Evolutionary conservation across 257 asterid species (phyloP).

Genomic region (Prunella vulgaris): DNA sequence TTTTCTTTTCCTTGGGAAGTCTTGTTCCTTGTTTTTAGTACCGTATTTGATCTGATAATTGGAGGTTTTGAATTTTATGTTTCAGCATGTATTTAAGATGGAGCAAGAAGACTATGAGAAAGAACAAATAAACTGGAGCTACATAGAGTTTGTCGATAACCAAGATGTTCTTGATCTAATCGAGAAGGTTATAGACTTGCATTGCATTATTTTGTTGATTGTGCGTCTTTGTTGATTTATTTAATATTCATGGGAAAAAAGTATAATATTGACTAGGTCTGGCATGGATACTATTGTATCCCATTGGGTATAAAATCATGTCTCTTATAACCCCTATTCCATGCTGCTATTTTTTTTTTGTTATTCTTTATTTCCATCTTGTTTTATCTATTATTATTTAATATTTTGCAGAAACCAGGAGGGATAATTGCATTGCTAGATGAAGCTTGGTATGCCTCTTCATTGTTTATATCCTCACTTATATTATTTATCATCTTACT

Average conservation of each 20-base stretch:
- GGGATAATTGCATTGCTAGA: constrained; percentile 96
- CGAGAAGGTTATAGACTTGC: constrained; percentile 66
- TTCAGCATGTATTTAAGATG: constrained; percentile 99
- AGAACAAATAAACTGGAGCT: constrained; percentile 97
- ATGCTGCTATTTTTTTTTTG: not conserved
- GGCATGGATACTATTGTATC: constrained; percentile 4
- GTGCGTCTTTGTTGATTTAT: constrained; percentile 3
- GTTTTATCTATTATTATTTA: not conserved
- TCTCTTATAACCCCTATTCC: constrained; percentile 4
- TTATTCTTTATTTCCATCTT: not conserved
- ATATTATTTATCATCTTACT: constrained; percentile 1
- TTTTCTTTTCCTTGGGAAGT: constrained; percentile 12
- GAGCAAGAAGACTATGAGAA: constrained; percentile 99
- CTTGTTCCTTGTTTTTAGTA: constrained; percentile 15
- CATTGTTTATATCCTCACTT: constrained; percentile 10
- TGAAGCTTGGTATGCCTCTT: constrained; percentile 85
- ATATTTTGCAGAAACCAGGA: constrained; percentile 88
- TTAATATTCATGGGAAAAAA: not conserved
- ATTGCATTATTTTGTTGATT: constrained; percentile 11
- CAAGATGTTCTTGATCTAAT: constrained; percentile 98
- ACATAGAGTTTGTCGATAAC: constrained; percentile 98
- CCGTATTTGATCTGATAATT: constrained; percentile 24
- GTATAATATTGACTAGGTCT: constrained; percentile 5
- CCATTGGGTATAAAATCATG: constrained; percentile 3
- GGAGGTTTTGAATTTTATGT: constrained; percentile 24